Evolutionary conservation across 2,329 filamentous ascomycete species (phyloP), one percentile per base, ranked within the genome.

Genomic region (Nakataea oryzae): DNA sequence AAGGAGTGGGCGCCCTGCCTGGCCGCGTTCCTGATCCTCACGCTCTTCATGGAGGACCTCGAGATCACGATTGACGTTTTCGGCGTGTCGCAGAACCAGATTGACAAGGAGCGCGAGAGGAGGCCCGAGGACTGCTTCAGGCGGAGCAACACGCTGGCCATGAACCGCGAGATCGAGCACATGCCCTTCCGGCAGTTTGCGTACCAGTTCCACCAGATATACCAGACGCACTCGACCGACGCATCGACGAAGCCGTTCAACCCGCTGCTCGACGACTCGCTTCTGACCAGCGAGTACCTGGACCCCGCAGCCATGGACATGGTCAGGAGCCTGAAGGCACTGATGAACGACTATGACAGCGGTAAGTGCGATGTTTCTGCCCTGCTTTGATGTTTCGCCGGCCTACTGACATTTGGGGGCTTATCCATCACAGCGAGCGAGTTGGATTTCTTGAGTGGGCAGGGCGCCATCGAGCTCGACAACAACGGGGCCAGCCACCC

Each of bases 161-260:
- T 79, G 32, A 81, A 78, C 71, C 70, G 71, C 32, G 79, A 81
- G 68, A 75, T 85, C 58, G 82, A 85, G 68, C 82, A 83, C 66
- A 74, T 85, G 74, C 82, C 82, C 0, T 85, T 85, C 68, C 81
- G 79, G 70, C 82, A 85, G 70, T 84, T 85, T 67, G 80, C 80
- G 3, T 83, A 81, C 65, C 81, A 84, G 70, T 85, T 85, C 69
- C 82, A 85, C 70, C 78, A 83, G 67, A 76, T 83, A 62, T 85
- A 83, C 67, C 81, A 84, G 73, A 85, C 82, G 26, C 80, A 84
- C 68, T 76, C 74, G 62, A 75, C 74, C 65, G 80, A 83, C 64
- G 74, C 74, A 3, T 76, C 76, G 56, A 70, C 75, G 9, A 79
- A 74, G 70, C 74, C 81, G 59, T 85, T 84, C 68, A 85, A 85